These are phyloP conservation scores for Epichloe sp. DNA, from an alignment of 2,329 filamentous ascomycete genomes.

Conservation along the genomic window DNA sequence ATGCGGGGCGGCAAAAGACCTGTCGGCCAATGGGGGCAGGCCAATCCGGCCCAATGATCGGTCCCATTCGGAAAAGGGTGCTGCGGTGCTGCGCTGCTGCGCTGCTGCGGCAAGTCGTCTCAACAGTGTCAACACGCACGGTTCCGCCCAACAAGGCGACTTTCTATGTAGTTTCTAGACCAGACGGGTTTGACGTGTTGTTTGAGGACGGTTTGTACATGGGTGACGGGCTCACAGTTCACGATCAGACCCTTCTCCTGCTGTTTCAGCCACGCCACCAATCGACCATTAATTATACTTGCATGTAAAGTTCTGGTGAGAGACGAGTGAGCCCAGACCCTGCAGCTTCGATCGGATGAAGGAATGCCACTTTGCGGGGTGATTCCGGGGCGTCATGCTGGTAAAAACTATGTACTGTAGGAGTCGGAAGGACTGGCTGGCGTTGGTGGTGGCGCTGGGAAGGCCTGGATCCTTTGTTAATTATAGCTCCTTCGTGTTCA, in stretches of 20 bases:
- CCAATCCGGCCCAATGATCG: background rate
- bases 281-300: background rate
- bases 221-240: too few relatives aligned
- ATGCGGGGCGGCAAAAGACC: background rate
- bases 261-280: background rate
- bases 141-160: too few relatives aligned
- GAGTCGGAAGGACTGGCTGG: too few relatives aligned
- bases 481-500: too few relatives aligned
- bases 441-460: too few relatives aligned
- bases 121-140: too few relatives aligned
- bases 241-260: background rate
- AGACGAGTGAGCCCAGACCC: background rate
- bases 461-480: too few relatives aligned
- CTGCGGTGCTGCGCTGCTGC: too few relatives aligned
- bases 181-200: background rate
- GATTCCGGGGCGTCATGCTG: background rate
- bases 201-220: too few relatives aligned
- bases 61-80: background rate
- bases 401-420: too few relatives aligned
- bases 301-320: too few relatives aligned
- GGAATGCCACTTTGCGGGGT: conserved; percentile 1
- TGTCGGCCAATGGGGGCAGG: background rate
- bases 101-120: background rate
- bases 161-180: too few relatives aligned
- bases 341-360: background rate